Evolutionary conservation across 257 asterid species (phyloP).

Genomic region (Apocynum venetum): DNA sequence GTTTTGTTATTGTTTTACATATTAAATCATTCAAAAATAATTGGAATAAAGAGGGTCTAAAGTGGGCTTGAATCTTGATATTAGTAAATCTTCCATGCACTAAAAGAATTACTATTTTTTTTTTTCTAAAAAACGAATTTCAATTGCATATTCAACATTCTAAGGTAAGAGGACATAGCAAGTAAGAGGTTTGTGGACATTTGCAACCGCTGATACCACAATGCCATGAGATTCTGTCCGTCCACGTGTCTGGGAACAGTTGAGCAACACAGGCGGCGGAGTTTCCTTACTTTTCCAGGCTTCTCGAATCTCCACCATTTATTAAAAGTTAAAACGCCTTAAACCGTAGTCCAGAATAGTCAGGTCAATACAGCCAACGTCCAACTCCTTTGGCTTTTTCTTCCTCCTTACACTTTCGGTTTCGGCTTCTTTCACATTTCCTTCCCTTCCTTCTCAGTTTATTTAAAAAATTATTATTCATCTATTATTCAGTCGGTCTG

Average conservation of each 20-base stretch:
- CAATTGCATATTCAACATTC: too few relatives aligned
- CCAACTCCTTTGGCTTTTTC: neutral
- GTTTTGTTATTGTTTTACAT: too few relatives aligned
- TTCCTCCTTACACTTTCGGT: neutral
- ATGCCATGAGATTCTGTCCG: neutral
- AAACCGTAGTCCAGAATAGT: neutral
- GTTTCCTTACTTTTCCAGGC: neutral
- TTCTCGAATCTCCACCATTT: neutral
- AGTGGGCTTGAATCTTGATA: too few relatives aligned
- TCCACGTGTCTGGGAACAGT: neutral
- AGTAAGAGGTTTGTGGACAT: neutral
- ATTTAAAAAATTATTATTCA: too few relatives aligned
- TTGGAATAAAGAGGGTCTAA: too few relatives aligned
- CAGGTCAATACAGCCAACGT: constrained; percentile 2
- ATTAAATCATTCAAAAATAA: too few relatives aligned
- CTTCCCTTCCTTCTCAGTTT: neutral
- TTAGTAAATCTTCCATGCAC: too few relatives aligned
- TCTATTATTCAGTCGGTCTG: too few relatives aligned
- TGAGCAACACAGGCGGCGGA: constrained; percentile 5
- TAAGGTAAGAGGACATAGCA: too few relatives aligned
- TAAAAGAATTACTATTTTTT: too few relatives aligned
- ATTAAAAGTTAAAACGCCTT: neutral
- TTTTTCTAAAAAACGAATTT: too few relatives aligned
- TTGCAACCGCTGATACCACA: neutral
- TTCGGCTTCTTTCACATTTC: neutral